phyloP scores from a whole-genome alignment of 495 filamentous ascomycete genomes.

The Trichoderma asperelloides region DNA sequence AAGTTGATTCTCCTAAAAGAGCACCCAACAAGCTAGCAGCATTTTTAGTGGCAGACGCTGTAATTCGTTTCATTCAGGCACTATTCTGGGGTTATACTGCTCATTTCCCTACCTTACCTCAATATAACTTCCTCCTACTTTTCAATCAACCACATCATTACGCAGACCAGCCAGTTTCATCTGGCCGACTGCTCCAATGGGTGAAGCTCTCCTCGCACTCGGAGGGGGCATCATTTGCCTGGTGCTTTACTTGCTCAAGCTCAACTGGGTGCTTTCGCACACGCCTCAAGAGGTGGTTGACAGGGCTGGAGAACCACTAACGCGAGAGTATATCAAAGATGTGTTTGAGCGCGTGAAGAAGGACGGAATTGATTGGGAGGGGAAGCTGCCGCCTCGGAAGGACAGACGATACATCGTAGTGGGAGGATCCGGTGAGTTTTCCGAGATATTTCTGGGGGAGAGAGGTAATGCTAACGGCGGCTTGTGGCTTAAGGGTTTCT shows the following conservation, averaged over 20 bases:
- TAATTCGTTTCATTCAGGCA: too few species aligned
- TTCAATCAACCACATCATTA: not conserved
- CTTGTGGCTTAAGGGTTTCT: constrained; percentile 36
- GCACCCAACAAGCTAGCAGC: too few species aligned
- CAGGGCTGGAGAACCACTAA: constrained; percentile 44
- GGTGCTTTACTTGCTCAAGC: constrained; percentile 4
- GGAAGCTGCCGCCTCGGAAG: constrained; percentile 43
- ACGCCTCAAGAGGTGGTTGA: constrained; percentile 4
- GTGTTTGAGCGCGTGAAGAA: constrained; percentile 39
- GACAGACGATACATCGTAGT: constrained; percentile 48
- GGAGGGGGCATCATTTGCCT: not conserved
- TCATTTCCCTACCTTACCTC: too few species aligned
- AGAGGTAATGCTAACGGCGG: not conserved
- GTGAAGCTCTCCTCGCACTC: not conserved
- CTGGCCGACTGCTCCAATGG: not conserved
- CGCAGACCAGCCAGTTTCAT: not conserved
- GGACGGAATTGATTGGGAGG: constrained; percentile 37
- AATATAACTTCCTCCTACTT: not conserved
- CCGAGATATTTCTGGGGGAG: not conserved
- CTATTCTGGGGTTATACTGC: too few species aligned
- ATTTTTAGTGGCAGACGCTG: too few species aligned
- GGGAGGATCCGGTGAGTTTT: constrained; percentile 43
- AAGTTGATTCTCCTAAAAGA: too few species aligned
- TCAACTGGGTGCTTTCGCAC: not conserved
- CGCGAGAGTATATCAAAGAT: constrained; percentile 34